These are phyloP conservation scores for Candida maesae DNA, from an alignment of 805 yeast genomes.

Conservation along the genomic window DNA sequence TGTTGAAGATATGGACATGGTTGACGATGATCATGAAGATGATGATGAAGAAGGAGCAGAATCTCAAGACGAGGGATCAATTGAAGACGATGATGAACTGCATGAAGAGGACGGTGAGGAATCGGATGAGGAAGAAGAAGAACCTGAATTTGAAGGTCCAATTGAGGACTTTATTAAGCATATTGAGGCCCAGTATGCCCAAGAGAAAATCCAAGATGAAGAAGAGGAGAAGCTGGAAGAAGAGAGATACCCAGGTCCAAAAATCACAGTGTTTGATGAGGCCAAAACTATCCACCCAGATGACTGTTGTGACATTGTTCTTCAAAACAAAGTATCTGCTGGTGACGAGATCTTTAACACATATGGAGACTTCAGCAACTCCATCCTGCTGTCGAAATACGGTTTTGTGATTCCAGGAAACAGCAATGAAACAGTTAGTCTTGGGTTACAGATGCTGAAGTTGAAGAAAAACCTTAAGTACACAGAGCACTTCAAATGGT, in stretches of 20 bases:
- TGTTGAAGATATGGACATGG: conserved; percentile 7
- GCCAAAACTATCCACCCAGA: conserved; percentile 38
- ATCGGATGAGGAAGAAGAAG: no score
- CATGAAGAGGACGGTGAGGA: conserved; percentile 18
- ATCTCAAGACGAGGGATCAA: no score
- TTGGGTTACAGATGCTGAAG: conserved; percentile 48
- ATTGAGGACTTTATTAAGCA: conserved; percentile 29
- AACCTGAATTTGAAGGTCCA: conserved; percentile 22
- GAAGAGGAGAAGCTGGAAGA: conserved; percentile 15
- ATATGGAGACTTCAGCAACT: conserved; percentile 71
- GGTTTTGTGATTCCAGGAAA: conserved; percentile 67
- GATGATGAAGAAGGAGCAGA: conserved; percentile 5
- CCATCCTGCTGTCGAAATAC: conserved; percentile 65
- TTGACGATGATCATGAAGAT: conserved; percentile 15
- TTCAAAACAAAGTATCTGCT: conserved; percentile 39
- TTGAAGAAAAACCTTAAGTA: conserved; percentile 32
- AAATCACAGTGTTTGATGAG: conserved; percentile 17
- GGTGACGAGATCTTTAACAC: conserved; percentile 74
- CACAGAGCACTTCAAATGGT: conserved; percentile 43
- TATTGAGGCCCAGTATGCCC: conserved; percentile 24
- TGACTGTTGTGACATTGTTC: conserved; percentile 69
- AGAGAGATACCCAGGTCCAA: conserved; percentile 11
- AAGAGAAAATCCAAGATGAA: conserved; percentile 17
- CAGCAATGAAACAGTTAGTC: conserved; percentile 50
- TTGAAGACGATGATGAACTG: conserved; percentile 7